Conservation (phyloP, 2,329 filamentous ascomycete genomes). For the Aspergillus udagawae region DNA sequence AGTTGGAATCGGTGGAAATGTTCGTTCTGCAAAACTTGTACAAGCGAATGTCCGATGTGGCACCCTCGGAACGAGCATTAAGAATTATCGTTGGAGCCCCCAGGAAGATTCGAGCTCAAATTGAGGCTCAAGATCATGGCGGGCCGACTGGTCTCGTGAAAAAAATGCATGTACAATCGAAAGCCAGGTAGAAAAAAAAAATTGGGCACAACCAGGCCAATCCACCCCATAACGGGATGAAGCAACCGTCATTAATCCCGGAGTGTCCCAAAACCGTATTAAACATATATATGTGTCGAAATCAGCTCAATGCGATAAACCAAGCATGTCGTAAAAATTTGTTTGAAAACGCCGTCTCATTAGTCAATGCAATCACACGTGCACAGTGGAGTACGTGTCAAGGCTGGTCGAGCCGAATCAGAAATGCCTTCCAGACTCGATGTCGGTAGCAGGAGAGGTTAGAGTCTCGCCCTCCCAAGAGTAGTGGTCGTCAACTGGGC, state of each 20-base stretch:
- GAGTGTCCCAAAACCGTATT: constrained; percentile 26
- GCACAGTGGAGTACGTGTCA: constrained; percentile 7
- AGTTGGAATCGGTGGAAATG: constrained; percentile 27
- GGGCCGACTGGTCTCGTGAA: constrained; percentile 18
- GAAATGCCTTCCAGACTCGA: constrained; percentile 37
- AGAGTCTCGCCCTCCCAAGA: constrained; percentile 41
- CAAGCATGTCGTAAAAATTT: constrained; percentile 33
- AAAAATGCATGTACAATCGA: constrained; percentile 36
- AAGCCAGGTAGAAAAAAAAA: constrained; percentile 19
- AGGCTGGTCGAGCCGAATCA: not conserved
- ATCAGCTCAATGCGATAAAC: constrained; percentile 36
- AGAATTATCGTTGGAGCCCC: constrained; percentile 35
- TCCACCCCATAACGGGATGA: constrained; percentile 16
- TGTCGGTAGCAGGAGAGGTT: constrained; percentile 32
- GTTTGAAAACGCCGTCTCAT: constrained; percentile 32
- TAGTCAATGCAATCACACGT: constrained; percentile 28
- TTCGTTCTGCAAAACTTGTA: constrained; percentile 21
- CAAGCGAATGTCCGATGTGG: constrained; percentile 36
- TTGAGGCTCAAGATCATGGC: constrained; percentile 9
- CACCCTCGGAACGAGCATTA: constrained; percentile 28
- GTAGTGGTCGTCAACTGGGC: constrained; percentile 58
- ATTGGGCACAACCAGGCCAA: constrained; percentile 12
- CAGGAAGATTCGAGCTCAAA: constrained; percentile 8
- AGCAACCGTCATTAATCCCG: constrained; percentile 16
- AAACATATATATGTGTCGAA: constrained; percentile 37